Evolutionary conservation across 805 yeast genomes (phyloP), one percentile per base, ranked within the genome.

Genomic region (Candida krabiensis): DNA sequence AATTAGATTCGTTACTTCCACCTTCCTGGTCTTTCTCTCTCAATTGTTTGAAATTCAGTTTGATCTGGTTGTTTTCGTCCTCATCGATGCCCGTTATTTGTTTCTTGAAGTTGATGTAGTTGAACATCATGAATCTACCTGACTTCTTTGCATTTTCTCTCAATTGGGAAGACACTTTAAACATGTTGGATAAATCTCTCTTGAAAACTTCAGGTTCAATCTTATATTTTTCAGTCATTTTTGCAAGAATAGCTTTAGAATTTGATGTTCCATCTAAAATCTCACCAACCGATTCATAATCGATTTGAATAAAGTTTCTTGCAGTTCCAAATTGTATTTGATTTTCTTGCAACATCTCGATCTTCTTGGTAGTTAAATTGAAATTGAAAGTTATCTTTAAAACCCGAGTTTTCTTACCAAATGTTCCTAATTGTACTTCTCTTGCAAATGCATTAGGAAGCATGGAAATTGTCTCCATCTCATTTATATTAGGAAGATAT

Each of bases 261-360:
- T 37, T 40, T 2, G 27, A 9, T 2, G 39, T 28, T 11, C 61
- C 61, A 6, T 53, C 46, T 34, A 85, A 58, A 0, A 80, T 63
- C 11, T 56, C 44, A 52, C 84, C 80, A 1, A 86, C 93, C 12
- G 74, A 66, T 0, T 77, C 61, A 57, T 90, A 90, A 5, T 91
- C 82, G 30, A 74, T 64, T 31, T 68, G 61, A 6, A 75, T 70
- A 37, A 80, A 71, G n/a, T 68, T 70, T 0, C 64, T 54, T 1
- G 79, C 68, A 14, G 39, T 13, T 1, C 79, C 71, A 16, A 75
- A 66, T 26, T 57, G 43, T 4, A 79, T 49, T 0, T 64, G 49
- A 4, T 57, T 52, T 5, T 55, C 41, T 5, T 36, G 44, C 18
- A 52, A 35, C 9, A 38, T 38, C 11, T 50, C 55, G 5, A 51